Base-by-base conservation (phyloP, 108 stramenopile species). In the Seminavis robusta region DNA sequence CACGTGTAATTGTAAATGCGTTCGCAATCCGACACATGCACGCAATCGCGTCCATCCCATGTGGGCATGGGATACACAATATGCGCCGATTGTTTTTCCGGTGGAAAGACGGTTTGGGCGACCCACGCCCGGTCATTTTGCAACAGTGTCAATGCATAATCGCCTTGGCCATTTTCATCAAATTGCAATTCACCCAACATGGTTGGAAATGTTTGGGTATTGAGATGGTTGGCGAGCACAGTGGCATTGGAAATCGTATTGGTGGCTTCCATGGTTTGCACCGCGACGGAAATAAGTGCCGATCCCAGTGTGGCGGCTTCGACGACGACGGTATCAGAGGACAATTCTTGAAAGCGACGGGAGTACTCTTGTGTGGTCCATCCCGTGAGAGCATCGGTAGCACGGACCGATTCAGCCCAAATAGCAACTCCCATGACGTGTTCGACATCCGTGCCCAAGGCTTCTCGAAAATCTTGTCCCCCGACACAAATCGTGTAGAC, bases 51-150 rank as follows among this genome's bases (percentile, higher is more conserved):
- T 10, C 33, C 31, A 19, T 67, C 51, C 59, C 59, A 67, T 10
- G 51, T 67, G 16, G 65, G 65, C 65, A 67, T 67, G 8, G 65
- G 65, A 24, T 67, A 67, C 20, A 67, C 50, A 6, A 67, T 52
- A 3, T 52, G 47, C n/a, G n/a, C n/a, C n/a, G n/a, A n/a, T n/a
- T n/a, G n/a, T n/a, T n/a, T n/a, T n/a, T n/a, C n/a, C n/a, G n/a
- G n/a, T n/a, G 65, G 65, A 24, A 54, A 67, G 13, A 67, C 52
- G 19, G 52, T 51, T 15, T 61, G 32, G 6, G 61, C 65, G 7
- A 11, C 7, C 23, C 20, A 7, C 9, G 61, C 25, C 25, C 24
- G 21, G 32, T 61, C 33, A 20, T 67, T 61, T 36, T 67, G 65
- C 6, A 61, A 16, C 10, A 26, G 27, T 26, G 61, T 25, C 3